Percentiles rank a stretch among this genome's conserved stretches.
Evolutionary conservation across 768 basidiomycete species (phyloP).

Genomic region (Terana coerulea): DNA sequence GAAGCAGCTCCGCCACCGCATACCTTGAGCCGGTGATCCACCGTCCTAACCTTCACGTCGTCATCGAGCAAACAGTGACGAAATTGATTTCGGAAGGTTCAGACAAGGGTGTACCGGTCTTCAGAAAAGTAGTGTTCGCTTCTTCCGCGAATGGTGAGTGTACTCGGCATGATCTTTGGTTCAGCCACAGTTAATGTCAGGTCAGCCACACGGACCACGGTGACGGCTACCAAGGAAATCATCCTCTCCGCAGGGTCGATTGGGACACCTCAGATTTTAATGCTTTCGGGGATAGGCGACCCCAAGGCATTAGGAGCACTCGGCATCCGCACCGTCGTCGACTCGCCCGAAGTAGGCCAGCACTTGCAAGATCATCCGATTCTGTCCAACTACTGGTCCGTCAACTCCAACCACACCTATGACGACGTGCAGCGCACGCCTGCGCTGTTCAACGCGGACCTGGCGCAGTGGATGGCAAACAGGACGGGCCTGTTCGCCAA

Average conservation of each 20-base stretch:
- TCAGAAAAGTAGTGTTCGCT: constrained; percentile 7
- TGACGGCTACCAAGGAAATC: constrained; percentile 13
- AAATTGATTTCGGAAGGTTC: not conserved
- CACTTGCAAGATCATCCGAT: constrained; percentile 14
- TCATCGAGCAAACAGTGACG: constrained; percentile 8
- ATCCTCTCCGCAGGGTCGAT: constrained; percentile 20
- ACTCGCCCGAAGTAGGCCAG: constrained; percentile 38
- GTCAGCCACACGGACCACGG: not conserved
- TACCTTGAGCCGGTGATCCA: constrained; percentile 7
- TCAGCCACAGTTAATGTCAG: not conserved
- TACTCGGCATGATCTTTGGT: not conserved
- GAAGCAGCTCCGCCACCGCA: constrained; percentile 6
- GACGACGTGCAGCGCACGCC: constrained; percentile 8
- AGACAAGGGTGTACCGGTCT: constrained; percentile 3
- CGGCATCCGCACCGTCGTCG: constrained; percentile 27
- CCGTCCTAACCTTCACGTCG: constrained; percentile 9
- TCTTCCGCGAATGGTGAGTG: not conserved
- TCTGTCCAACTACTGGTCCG: not conserved
- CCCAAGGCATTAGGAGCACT: constrained; percentile 20
- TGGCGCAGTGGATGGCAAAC: constrained; percentile 24
- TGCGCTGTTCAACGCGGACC: constrained; percentile 8
- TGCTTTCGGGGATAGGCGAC: constrained; percentile 36
- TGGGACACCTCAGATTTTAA: constrained; percentile 20
- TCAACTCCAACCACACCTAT: constrained; percentile 6
- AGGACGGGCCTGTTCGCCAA: constrained; percentile 28